Evolutionary conservation across 805 yeast species (phyloP).

Genomic region (Isabelozyma heimii): DNA sequence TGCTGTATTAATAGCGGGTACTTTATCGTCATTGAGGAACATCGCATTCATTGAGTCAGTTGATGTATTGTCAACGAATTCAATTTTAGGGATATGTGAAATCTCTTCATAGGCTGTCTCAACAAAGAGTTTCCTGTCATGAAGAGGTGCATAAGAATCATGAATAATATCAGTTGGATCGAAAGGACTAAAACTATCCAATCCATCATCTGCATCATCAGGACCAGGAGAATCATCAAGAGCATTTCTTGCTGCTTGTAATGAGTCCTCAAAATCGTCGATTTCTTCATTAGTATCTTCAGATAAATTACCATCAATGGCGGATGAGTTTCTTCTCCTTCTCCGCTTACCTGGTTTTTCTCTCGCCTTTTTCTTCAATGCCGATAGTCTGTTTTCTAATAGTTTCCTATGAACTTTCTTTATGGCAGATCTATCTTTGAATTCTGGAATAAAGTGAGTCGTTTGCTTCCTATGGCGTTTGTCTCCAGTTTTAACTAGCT

Average conservation of each 20-base stretch:
- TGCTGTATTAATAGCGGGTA: slow-evolving; percentile 26
- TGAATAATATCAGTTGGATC: slow-evolving; percentile 35
- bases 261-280: slow-evolving; percentile 7
- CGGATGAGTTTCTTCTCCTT: neutral
- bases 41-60: slow-evolving; percentile 7
- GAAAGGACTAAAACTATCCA: slow-evolving; percentile 33
- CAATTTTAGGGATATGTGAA: neutral
- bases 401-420: slow-evolving; percentile 9
- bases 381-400: slow-evolving; percentile 11
- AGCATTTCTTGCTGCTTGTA: slow-evolving; percentile 7
- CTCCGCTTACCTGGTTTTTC: slow-evolving; percentile 1
- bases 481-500: slow-evolving; percentile 27
- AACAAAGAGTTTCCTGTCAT: slow-evolving; percentile 29
- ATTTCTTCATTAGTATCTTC: slow-evolving; percentile 1
- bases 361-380: slow-evolving; percentile 7
- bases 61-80: neutral
- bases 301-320: neutral
- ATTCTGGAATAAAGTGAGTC: slow-evolving; percentile 23
- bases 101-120: slow-evolving; percentile 20
- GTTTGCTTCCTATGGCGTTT: slow-evolving; percentile 31
- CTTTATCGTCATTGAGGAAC: slow-evolving; percentile 12
- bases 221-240: slow-evolving; percentile 5
- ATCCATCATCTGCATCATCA: slow-evolving; percentile 17
- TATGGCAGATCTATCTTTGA: slow-evolving; percentile 6
- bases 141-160: slow-evolving; percentile 26